Evolutionary conservation across 179 eudicot genomes (phyloP), one percentile per base, ranked within the genome.

Genomic region (Silene noctiflora): DNA sequence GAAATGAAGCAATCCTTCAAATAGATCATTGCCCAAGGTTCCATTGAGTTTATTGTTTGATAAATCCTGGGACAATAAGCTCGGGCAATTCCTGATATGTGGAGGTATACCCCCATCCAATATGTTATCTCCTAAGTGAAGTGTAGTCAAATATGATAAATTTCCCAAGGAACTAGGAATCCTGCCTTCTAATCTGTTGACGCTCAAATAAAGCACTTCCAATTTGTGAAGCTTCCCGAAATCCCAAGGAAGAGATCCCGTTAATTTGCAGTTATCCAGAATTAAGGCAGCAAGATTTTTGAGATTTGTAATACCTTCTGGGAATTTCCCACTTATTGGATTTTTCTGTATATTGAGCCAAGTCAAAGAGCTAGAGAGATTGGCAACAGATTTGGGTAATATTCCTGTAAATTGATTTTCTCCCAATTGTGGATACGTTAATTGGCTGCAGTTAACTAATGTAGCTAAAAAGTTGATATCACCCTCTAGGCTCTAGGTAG

Each of bases 391-490:
- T 17, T 24, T 8, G 3, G 75, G 79, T 10, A 77, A 9, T 22
- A 27, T 12, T 9, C 79, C 79, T 17, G 69, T 56, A 81, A 16
- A 77, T 21, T 21, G 29, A 20, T 39, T 77, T 19, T 1, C 1
- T 4, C 60, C 46, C 71, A 53, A 16, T 1, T 42, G 24, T n/a
- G 69, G 31, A 4, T 0, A 0, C 0, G 7, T 22, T 25, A 77
- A 69, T 17, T 25, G 20, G 19, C 20, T 77, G 35, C 79, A 77
- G 8, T 77, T 77, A 39, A 9, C 13, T 16, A 77, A 25, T 24
- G 64, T 69, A 24, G 14, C 22, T 65, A 81, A 12, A 35, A 81
- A 81, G 24, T 60, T 65, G 12, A 81, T 25, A 17, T 81, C 83
- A 61, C 70, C 77, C 22, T 20, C 14, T 17, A 77, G 70, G 21